A percentile compares a stretch with the other conserved stretches of the same genome.
Evolutionary conservation across 169 alveolate genomes (phyloP).

Genomic region (Plasmodium reichenowi): DNA sequence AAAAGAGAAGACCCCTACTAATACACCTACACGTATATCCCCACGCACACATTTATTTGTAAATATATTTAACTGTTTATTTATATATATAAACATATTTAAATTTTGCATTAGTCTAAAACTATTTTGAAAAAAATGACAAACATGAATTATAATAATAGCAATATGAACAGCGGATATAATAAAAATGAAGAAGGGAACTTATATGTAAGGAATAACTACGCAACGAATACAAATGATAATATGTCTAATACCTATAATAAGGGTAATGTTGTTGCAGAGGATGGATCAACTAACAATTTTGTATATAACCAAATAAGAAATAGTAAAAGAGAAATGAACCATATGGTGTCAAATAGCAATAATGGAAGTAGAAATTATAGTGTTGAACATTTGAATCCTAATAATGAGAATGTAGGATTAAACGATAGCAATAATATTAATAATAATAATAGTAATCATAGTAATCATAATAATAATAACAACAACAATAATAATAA

Average conservation of each 20-base stretch:
- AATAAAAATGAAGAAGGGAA: conserved; percentile 44
- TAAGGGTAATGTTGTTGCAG: conserved; percentile 10
- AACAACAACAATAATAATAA: conserved; percentile 12
- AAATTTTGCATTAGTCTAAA: too few species aligned
- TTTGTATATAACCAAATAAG: conserved; percentile 35
- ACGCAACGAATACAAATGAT: conserved; percentile 28
- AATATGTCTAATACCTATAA: not conserved
- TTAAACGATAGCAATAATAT: not conserved
- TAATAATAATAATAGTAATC: conserved; percentile 10
- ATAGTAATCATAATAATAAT: not conserved
- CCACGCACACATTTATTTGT: not conserved
- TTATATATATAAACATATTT: not conserved
- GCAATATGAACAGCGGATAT: conserved; percentile 1
- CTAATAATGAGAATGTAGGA: too few species aligned
- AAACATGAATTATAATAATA: conserved; percentile 53
- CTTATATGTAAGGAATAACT: conserved; percentile 28
- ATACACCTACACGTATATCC: too few species aligned
- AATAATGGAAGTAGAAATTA: too few species aligned
- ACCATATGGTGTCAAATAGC: too few species aligned
- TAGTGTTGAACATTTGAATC: too few species aligned
- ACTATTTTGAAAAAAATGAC: not conserved
- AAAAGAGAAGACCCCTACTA: too few species aligned
- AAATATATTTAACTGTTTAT: not conserved
- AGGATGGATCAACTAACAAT: conserved; percentile 15
- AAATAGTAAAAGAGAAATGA: conserved; percentile 27